Conservation (phyloP, 2,329 filamentous ascomycete species). For the Venturia asperata region DNA sequence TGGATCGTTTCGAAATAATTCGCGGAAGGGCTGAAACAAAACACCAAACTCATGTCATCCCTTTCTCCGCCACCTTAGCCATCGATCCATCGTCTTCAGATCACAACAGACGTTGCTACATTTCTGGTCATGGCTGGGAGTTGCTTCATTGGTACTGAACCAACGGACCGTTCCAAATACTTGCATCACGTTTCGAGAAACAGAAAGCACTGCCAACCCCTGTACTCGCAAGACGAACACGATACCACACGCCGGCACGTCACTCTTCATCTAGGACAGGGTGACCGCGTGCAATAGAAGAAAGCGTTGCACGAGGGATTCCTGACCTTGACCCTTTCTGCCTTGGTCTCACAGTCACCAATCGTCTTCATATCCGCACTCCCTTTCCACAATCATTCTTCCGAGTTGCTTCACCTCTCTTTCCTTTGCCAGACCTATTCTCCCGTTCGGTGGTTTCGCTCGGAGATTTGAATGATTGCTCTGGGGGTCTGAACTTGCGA, state of each 20-base stretch:
- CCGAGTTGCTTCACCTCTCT: not conserved
- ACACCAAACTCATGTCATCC: no score
- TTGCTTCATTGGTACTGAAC: not conserved
- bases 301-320: not conserved
- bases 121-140: not conserved
- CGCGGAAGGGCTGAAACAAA: not conserved
- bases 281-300: not conserved
- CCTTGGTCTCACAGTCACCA: not conserved
- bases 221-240: not conserved
- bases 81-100: not conserved
- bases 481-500: not conserved
- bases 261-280: not conserved
- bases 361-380: no score
- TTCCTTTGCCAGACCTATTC: not conserved
- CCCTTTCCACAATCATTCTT: not conserved
- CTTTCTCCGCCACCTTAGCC: no score
- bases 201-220: no score
- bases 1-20: not conserved
- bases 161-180: no score
- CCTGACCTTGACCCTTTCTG: not conserved
- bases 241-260: not conserved
- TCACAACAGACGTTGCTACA: not conserved
- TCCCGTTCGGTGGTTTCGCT: not conserved
- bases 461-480: not conserved
- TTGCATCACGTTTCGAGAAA: no score